Base-by-base conservation (phyloP, 345 rosid genomes). In the Citrus reticulata region DNA sequence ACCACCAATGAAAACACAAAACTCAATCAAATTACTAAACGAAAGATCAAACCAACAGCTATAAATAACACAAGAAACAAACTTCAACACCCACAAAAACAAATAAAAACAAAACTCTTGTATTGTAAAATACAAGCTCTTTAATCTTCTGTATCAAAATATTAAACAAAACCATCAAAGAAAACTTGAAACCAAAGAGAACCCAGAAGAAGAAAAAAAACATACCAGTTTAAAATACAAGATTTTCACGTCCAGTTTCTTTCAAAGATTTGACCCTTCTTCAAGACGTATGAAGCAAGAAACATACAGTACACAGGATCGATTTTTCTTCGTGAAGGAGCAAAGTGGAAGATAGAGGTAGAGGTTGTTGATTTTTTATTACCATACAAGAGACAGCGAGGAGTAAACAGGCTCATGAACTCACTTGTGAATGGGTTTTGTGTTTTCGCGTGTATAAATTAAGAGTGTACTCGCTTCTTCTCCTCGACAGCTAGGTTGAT, bases 271-370 rank as follows among this genome's bases (percentile, higher is more conserved):
- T 68, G 62, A 22, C 81, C 71, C 42, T 8, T 64, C 77, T 49
- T 54, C 66, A 20, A 60, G 78, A 59, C 58, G 55, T 49, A 30
- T 34, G 32, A 54, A 55, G 55, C 68, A 77, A 51, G 71, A 75
- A 55, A 68, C 58, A 80, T 34, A 27, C 11, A 71, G 75, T 72
- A 76, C 74, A 86, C 63, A 27, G 86, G 68, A 76, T 83, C 90
- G 83, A 81, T 77, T 77, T 89, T 82, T 78, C 97, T 89, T 89
- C 78, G 70, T 46, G 86, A 81, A 85, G 77, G 92, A 88, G 92
- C 93, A 85, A 92, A 83, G 88, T 75, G 84, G 67, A 13, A 65
- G 57, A 65, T 63, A 77, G 77, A 61, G 27, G 55, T 17, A 68
- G 77, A 64, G 27, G 55, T 22, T 67, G 30, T 67, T 66, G 84